Conservation (phyloP, 257 asterid species). For the Solanum neorickii region DNA sequence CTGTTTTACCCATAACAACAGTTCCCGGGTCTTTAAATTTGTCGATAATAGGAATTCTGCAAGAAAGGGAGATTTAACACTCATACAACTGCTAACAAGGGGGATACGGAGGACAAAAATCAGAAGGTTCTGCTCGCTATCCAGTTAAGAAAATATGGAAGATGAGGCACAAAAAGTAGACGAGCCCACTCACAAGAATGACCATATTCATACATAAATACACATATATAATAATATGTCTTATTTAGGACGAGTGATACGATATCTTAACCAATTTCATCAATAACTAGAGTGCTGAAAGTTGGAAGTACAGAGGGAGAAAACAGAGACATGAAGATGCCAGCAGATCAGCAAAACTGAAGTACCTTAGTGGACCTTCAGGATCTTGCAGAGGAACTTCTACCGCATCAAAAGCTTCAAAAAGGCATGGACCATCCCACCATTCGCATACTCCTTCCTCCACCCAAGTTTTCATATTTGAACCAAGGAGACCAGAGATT, state of each 20-base stretch:
- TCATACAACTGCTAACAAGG: neutral
- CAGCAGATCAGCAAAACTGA: neutral
- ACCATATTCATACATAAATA: neutral
- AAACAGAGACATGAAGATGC: neutral
- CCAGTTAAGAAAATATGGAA: neutral
- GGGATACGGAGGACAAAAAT: neutral
- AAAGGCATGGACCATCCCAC: constrained; percentile 87
- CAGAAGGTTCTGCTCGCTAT: neutral
- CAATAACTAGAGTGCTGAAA: neutral
- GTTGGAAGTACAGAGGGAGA: neutral
- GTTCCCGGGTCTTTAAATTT: constrained; percentile 95
- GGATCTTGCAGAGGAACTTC: constrained; percentile 85
- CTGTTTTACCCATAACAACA: constrained; percentile 94
- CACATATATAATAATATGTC: neutral
- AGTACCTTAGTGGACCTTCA: constrained; percentile 79
- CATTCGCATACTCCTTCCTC: constrained; percentile 59
- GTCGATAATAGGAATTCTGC: constrained; percentile 80
- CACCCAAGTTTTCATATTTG: constrained; percentile 60
- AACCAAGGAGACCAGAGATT: constrained; percentile 76
- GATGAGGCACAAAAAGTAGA: neutral
- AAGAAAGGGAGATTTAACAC: neutral
- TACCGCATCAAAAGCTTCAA: constrained; percentile 81
- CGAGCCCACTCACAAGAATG: neutral
- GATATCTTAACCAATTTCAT: neutral
- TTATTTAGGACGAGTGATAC: neutral